These are phyloP conservation scores for Fermentozyma sake DNA, from an alignment of 1,139 yeast species.

Conservation along the genomic window DNA sequence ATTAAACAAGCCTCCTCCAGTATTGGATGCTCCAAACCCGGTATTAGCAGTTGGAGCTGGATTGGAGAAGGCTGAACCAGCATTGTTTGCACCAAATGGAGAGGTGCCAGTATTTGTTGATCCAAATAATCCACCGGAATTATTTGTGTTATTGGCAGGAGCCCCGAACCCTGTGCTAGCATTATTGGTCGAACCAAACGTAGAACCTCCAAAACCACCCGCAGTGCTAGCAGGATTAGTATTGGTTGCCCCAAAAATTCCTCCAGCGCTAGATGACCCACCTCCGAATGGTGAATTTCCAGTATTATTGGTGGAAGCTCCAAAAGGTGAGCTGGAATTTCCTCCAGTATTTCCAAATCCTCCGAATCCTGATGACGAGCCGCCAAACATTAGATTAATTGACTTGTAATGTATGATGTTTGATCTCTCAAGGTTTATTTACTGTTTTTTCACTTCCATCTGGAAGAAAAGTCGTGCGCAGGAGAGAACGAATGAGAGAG, in stretches of 20 bases:
- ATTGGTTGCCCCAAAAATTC: slow-evolving; percentile 8
- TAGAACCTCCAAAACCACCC: slow-evolving; percentile 4
- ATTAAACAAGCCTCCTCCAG: slow-evolving; percentile 20
- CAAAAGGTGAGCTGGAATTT: slow-evolving; percentile 13
- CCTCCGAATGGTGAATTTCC: slow-evolving; percentile 8
- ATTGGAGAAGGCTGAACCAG: slow-evolving; percentile 18
- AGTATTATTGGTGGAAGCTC: slow-evolving; percentile 7
- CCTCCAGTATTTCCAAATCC: slow-evolving; percentile 16
- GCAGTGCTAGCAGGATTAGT: slow-evolving; percentile 12
- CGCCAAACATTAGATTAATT: slow-evolving; percentile 18
- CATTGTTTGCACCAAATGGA: slow-evolving; percentile 14
- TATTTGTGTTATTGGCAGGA: neutral
- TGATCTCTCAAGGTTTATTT: too few relatives aligned
- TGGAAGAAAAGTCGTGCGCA: too few relatives aligned
- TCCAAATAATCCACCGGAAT: slow-evolving; percentile 9
- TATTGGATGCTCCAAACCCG: slow-evolving; percentile 14
- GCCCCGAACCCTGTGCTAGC: slow-evolving; percentile 14
- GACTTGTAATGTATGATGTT: slow-evolving; percentile 2
- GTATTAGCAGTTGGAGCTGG: slow-evolving; percentile 4
- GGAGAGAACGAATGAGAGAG: too few relatives aligned
- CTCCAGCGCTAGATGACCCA: slow-evolving; percentile 4
- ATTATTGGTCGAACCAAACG: slow-evolving; percentile 11
- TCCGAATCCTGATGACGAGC: slow-evolving; percentile 21
- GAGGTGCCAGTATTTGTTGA: slow-evolving; percentile 4
- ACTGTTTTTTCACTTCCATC: too few relatives aligned